Evolutionary conservation across 768 basidiomycete species (phyloP).

Genomic region (Lactifluus hygrophoroides): DNA sequence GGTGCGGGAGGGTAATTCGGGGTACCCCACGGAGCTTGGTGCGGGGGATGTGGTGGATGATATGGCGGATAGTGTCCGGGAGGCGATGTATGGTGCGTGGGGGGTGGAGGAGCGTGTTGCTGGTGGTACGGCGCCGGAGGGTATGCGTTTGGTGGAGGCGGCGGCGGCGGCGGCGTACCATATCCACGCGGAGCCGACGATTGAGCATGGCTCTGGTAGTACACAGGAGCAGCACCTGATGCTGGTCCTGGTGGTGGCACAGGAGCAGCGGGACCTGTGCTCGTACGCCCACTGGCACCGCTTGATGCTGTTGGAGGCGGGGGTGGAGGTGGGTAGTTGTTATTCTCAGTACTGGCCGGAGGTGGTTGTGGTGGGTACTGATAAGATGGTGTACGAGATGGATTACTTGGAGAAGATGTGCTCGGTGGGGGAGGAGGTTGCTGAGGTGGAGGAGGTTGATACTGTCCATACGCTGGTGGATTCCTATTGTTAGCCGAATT

Average conservation of each 20-base stretch:
- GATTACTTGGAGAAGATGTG: slow-evolving; percentile 9
- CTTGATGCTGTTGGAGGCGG: background rate
- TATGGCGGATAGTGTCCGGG: slow-evolving; percentile 12
- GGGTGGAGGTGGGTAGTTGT: background rate
- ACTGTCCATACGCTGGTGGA: slow-evolving; percentile 13
- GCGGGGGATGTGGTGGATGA: slow-evolving; percentile 13
- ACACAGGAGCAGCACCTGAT: slow-evolving; percentile 9
- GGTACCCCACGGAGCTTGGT: background rate
- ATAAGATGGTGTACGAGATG: slow-evolving; percentile 12
- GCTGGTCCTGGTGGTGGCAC: slow-evolving; percentile 2
- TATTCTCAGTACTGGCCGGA: slow-evolving; percentile 1
- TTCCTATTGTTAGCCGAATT: background rate
- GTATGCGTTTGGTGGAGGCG: slow-evolving; percentile 7
- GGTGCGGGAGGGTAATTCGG: slow-evolving; percentile 6
- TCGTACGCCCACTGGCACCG: slow-evolving; percentile 8
- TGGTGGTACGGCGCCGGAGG: slow-evolving; percentile 4
- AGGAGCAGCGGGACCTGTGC: slow-evolving; percentile 7
- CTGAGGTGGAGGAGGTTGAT: slow-evolving; percentile 11
- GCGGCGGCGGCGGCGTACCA: slow-evolving; percentile 6
- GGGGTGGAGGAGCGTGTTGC: slow-evolving; percentile 8
- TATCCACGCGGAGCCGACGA: slow-evolving; percentile 4
- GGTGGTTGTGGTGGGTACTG: slow-evolving; percentile 11
- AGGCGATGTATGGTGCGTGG: slow-evolving; percentile 9
- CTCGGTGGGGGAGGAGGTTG: slow-evolving; percentile 12
- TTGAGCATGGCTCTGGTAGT: slow-evolving; percentile 13